These are phyloP conservation scores for Lactarius trivialis DNA, from an alignment of 768 basidiomycete species.

Conservation along the genomic window DNA sequence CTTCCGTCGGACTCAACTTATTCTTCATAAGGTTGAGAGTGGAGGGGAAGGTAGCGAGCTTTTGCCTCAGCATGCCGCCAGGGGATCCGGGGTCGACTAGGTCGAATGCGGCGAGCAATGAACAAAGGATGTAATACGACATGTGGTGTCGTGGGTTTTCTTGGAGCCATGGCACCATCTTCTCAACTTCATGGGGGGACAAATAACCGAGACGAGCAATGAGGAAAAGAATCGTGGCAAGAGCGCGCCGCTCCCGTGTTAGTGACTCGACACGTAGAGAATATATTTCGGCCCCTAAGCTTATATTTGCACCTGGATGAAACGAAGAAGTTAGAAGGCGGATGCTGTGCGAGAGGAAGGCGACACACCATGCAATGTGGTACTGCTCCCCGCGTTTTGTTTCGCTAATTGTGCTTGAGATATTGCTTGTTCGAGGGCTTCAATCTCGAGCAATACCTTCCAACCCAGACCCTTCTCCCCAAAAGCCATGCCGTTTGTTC, in stretches of 20 bases:
- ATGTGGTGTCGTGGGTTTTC: constrained; percentile 60
- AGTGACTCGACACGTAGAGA: constrained; percentile 66
- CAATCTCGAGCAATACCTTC: constrained; percentile 59
- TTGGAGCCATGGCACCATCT: constrained; percentile 65
- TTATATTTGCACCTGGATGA: constrained; percentile 35
- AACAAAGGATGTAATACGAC: constrained; percentile 60
- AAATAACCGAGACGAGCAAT: constrained; percentile 60
- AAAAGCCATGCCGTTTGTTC: constrained; percentile 22
- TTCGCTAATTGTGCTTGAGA: constrained; percentile 48
- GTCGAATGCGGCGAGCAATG: constrained; percentile 62
- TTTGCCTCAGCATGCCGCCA: constrained; percentile 41
- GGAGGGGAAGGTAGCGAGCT: constrained; percentile 40
- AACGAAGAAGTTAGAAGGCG: not conserved
- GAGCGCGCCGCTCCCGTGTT: constrained; percentile 62
- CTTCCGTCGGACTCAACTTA: constrained; percentile 42
- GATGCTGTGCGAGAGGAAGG: not conserved
- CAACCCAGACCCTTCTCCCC: constrained; percentile 42
- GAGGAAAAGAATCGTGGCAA: constrained; percentile 57
- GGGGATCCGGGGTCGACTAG: constrained; percentile 48
- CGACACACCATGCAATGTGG: constrained; percentile 51
- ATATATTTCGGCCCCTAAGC: constrained; percentile 60
- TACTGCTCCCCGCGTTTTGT: constrained; percentile 57
- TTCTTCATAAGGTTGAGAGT: constrained; percentile 54
- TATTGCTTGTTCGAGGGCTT: constrained; percentile 48
- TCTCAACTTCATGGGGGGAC: constrained; percentile 51